Evolutionary conservation across 2,329 filamentous ascomycete species (phyloP).

Genomic region (Paecilomyces dactylethromorphus): DNA sequence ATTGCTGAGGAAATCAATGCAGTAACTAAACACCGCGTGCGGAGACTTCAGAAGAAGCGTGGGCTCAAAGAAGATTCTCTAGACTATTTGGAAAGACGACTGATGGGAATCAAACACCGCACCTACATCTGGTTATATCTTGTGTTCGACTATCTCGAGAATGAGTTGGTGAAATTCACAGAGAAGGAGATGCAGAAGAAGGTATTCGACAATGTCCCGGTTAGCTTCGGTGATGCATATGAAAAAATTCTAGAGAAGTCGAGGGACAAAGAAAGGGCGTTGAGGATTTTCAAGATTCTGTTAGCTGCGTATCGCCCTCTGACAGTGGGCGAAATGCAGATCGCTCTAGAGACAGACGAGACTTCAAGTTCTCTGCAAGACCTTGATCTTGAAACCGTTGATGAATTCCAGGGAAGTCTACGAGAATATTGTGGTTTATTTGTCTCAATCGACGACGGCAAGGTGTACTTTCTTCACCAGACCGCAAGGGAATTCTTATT

Average conservation of each 20-base stretch:
- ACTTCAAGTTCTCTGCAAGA: slow-evolving; percentile 5
- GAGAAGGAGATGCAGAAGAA: background rate
- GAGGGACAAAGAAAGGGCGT: slow-evolving; percentile 2
- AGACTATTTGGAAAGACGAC: background rate
- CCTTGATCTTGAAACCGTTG: background rate
- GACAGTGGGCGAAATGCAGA: slow-evolving; percentile 5
- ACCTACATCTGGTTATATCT: slow-evolving; percentile 36
- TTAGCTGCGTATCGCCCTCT: slow-evolving; percentile 6
- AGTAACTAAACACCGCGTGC: slow-evolving; percentile 24
- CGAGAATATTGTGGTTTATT: slow-evolving; percentile 12
- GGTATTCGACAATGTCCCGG: slow-evolving; percentile 20
- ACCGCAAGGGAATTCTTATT: slow-evolving; percentile 15
- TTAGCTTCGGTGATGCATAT: slow-evolving; percentile 24
- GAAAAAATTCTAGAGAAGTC: slow-evolving; percentile 12
- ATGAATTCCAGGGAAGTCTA: background rate
- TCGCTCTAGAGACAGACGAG: slow-evolving; percentile 8
- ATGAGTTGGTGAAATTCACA: background rate
- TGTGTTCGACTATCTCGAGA: slow-evolving; percentile 24
- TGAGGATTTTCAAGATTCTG: slow-evolving; percentile 9
- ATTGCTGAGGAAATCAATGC: slow-evolving; percentile 31
- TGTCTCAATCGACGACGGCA: slow-evolving; percentile 10
- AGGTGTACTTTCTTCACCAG: slow-evolving; percentile 16
- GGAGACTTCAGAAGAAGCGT: background rate
- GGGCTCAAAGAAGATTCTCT: background rate
- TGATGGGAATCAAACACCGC: slow-evolving; percentile 13